phyloP scores from a whole-genome alignment of 768 basidiomycete genomes.

The Tylopilus intermedius region DNA sequence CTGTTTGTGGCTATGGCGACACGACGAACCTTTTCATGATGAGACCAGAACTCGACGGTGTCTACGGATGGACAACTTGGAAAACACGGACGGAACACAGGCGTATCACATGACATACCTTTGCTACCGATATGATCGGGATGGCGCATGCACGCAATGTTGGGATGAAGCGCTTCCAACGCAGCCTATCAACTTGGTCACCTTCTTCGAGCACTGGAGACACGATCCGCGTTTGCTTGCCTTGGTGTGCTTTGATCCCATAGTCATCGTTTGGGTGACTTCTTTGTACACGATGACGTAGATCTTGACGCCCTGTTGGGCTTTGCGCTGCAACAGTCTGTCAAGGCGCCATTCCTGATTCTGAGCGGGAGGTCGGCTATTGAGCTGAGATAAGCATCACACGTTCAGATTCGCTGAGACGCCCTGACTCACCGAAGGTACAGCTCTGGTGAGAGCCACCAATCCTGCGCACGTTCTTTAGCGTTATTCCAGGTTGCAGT shows the following conservation, averaged over 20 bases:
- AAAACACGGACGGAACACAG: neutral
- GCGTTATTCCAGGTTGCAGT: neutral
- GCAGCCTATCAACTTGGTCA: conserved; percentile 42
- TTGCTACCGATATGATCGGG: conserved; percentile 86
- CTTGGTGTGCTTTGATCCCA: conserved; percentile 86
- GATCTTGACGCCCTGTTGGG: conserved; percentile 86
- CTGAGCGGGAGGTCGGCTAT: conserved; percentile 71
- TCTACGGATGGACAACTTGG: conserved; percentile 36
- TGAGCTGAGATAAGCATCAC: conserved; percentile 6
- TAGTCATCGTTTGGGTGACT: conserved; percentile 87
- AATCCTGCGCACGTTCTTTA: conserved; percentile 45
- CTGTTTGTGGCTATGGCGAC: neutral
- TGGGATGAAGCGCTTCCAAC: conserved; percentile 79
- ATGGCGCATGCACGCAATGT: conserved; percentile 85
- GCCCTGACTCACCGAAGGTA: conserved; percentile 59
- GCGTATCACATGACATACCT: conserved; percentile 31
- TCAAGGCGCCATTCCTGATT: conserved; percentile 90
- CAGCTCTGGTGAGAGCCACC: conserved; percentile 95
- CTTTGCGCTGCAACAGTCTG: conserved; percentile 77
- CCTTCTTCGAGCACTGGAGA: neutral
- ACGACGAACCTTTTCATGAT: conserved; percentile 70
- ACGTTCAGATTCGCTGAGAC: neutral
- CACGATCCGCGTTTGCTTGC: conserved; percentile 17
- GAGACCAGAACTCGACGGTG: conserved; percentile 82
- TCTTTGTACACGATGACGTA: conserved; percentile 95